Conservation (phyloP, 768 basidiomycete genomes). For the Phlegmacium glaucopus region DNA sequence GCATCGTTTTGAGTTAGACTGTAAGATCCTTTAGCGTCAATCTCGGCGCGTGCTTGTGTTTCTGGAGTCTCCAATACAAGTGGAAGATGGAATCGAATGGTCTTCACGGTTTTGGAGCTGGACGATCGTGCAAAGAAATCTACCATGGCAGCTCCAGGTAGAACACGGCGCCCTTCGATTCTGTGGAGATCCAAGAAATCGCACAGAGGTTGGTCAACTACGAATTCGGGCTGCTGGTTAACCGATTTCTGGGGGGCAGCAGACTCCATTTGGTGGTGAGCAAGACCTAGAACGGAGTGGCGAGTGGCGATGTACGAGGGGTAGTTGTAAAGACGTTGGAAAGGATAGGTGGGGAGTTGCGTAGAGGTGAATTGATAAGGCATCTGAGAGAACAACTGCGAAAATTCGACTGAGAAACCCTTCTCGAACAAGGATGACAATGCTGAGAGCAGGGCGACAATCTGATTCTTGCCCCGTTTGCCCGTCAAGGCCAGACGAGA, state of each 20-base stretch:
- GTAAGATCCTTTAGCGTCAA: conserved; percentile 19
- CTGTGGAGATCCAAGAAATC: conserved; percentile 29
- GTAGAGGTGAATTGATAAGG: conserved; percentile 20
- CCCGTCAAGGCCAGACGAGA: conserved; percentile 21
- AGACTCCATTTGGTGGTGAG: conserved; percentile 5
- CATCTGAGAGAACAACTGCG: conserved; percentile 19
- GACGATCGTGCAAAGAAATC: conserved; percentile 24
- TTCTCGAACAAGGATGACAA: conserved; percentile 25
- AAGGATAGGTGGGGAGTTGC: conserved; percentile 32
- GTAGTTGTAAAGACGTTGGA: conserved; percentile 32
- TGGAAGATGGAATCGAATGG: conserved; percentile 29
- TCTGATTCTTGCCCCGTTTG: conserved; percentile 31
- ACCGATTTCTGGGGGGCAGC: not conserved
- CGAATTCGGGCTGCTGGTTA: conserved; percentile 10
- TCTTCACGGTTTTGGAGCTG: conserved; percentile 18
- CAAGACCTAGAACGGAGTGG: conserved; percentile 14
- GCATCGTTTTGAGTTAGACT: conserved; percentile 20
- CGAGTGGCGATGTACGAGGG: conserved; percentile 27
- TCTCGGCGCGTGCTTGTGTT: conserved; percentile 17
- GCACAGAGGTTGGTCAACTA: conserved; percentile 24
- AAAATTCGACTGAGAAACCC: conserved; percentile 24
- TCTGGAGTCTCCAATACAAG: conserved; percentile 24
- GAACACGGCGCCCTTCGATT: conserved; percentile 31
- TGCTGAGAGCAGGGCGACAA: conserved; percentile 24
- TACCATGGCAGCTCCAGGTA: conserved; percentile 33